These are phyloP conservation scores for Tubosaeta brunneosetosa DNA, from an alignment of 768 basidiomycete species.

Conservation along the genomic window DNA sequence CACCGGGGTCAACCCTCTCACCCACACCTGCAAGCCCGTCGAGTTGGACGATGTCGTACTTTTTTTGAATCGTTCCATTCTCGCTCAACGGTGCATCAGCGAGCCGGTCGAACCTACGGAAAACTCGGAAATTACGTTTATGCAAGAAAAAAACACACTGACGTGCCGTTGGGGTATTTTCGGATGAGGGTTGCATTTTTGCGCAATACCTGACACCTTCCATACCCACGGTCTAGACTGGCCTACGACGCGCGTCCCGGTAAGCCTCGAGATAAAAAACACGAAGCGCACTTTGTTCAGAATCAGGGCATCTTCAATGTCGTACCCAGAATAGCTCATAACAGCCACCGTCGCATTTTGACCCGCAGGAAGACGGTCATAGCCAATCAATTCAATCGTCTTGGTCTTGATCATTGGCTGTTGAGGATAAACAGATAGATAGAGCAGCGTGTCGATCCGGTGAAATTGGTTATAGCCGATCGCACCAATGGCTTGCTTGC, in stretches of 20 bases:
- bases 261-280: conserved; percentile 5
- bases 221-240: conserved; percentile 95
- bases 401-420: conserved; percentile 99
- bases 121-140: conserved; percentile 2
- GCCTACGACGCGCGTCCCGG: conserved; percentile 46
- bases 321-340: conserved; percentile 99
- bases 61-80: conserved; percentile 72
- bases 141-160: conserved; percentile 37
- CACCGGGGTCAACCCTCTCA: conserved; percentile 87
- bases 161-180: conserved; percentile 97
- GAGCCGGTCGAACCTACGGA: conserved; percentile 77
- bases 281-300: conserved; percentile 67
- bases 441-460: conserved; percentile 96
- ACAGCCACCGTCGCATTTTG: conserved; percentile 98
- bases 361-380: conserved; percentile 94
- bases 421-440: conserved; percentile 96
- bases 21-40: conserved; percentile 96
- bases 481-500: conserved; percentile 98
- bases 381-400: conserved; percentile 95
- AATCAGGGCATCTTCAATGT: conserved; percentile 98
- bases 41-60: conserved; percentile 84
- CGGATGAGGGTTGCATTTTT: conserved; percentile 93
- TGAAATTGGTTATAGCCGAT: conserved; percentile 98
- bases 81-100: conserved; percentile 89
- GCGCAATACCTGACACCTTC: conserved; percentile 93